Evolutionary conservation across 2,329 filamentous ascomycete species (phyloP).

Genomic region (Colletotrichum sp.): DNA sequence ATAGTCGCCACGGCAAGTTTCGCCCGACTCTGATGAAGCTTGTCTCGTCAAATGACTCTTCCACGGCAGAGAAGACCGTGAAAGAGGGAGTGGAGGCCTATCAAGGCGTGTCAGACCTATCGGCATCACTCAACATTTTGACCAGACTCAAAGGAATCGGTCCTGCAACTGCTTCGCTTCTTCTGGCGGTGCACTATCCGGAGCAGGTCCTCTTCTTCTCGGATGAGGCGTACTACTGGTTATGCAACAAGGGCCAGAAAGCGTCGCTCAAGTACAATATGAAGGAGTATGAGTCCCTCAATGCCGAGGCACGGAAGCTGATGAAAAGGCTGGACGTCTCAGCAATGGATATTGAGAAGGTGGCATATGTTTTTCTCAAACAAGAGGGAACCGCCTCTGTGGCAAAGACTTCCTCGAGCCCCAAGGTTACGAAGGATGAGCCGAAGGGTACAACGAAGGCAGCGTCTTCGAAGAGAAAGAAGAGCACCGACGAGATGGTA

Average conservation of each 20-base stretch:
- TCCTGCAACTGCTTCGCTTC: slow-evolving; percentile 78
- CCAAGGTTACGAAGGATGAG: neutral
- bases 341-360: slow-evolving; percentile 71
- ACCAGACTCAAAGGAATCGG: slow-evolving; percentile 75
- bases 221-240: slow-evolving; percentile 80
- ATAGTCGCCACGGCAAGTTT: slow-evolving; percentile 65
- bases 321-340: slow-evolving; percentile 54
- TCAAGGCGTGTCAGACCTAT: slow-evolving; percentile 35
- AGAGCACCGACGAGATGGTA: slow-evolving; percentile 13
- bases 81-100: slow-evolving; percentile 56
- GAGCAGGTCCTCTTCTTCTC: slow-evolving; percentile 74
- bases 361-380: slow-evolving; percentile 72
- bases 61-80: slow-evolving; percentile 52
- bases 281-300: slow-evolving; percentile 70
- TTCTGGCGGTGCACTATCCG: slow-evolving; percentile 70
- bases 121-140: slow-evolving; percentile 57
- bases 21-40: slow-evolving; percentile 66
- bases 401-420: neutral
- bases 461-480: slow-evolving; percentile 26
- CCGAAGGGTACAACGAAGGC: slow-evolving; percentile 6
- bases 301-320: slow-evolving; percentile 46
- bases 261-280: slow-evolving; percentile 69
- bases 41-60: slow-evolving; percentile 64
- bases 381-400: slow-evolving; percentile 18
- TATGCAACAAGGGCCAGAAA: slow-evolving; percentile 59